A percentile compares a stretch with the other conserved stretches of the same genome.
Conservation (phyloP, 2,329 filamentous ascomycete genomes). For the Cytospora piceae region DNA sequence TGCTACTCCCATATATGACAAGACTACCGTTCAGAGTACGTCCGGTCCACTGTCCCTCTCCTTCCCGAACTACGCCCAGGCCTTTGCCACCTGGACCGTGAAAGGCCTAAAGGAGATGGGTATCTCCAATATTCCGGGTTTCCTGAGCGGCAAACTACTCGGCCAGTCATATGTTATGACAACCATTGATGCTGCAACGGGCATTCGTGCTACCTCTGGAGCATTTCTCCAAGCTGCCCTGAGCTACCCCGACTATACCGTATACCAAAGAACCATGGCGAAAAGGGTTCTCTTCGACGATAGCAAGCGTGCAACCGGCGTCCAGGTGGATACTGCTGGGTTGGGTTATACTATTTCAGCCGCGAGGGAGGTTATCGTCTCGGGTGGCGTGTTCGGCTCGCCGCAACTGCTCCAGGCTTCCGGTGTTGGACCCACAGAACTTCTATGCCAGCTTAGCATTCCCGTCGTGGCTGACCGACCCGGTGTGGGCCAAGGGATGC, state of each 20-base stretch:
- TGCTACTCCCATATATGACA: neutral
- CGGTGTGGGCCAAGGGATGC: slow-evolving; percentile 33
- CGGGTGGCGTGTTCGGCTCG: slow-evolving; percentile 47
- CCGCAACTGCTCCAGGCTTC: slow-evolving; percentile 43
- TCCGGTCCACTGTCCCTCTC: slow-evolving; percentile 14
- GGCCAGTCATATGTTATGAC: slow-evolving; percentile 16
- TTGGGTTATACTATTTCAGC: neutral
- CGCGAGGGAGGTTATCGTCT: slow-evolving; percentile 46
- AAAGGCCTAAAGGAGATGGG: slow-evolving; percentile 10
- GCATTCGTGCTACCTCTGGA: slow-evolving; percentile 14
- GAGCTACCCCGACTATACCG: neutral
- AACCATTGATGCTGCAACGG: slow-evolving; percentile 14
- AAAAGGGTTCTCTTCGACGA: slow-evolving; percentile 11
- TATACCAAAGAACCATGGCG: slow-evolving; percentile 18
- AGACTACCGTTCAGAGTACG: slow-evolving; percentile 5
- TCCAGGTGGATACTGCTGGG: slow-evolving; percentile 12
- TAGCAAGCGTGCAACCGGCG: slow-evolving; percentile 14
- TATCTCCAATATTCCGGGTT: slow-evolving; percentile 9
- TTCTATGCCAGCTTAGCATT: slow-evolving; percentile 39
- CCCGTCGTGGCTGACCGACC: slow-evolving; percentile 33
- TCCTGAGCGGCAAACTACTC: slow-evolving; percentile 16
- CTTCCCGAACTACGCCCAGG: slow-evolving; percentile 17
- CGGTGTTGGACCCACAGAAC: slow-evolving; percentile 39
- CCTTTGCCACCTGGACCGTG: slow-evolving; percentile 17
- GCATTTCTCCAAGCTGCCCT: slow-evolving; percentile 30